These are phyloP conservation scores for Lactarius vividus DNA, from an alignment of 768 basidiomycete genomes.

Conservation along the genomic window DNA sequence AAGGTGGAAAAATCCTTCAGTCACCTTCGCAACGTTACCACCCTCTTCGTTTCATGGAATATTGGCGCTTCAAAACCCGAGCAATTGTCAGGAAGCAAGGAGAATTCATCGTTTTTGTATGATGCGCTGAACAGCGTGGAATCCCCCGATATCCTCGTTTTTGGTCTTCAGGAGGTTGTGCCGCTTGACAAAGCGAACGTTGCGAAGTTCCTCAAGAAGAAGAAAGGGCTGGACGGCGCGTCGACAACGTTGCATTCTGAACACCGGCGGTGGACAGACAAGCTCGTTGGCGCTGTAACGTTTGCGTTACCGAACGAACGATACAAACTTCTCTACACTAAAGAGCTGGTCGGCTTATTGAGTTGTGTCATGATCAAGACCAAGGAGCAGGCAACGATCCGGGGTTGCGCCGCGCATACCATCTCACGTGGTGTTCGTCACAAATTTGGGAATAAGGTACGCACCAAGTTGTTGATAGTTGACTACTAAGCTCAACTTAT, in stretches of 20 bases:
- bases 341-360: conserved; percentile 89
- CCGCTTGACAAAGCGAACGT: conserved; percentile 95
- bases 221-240: conserved; percentile 59
- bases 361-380: conserved; percentile 73
- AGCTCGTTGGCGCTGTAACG: conserved; percentile 67
- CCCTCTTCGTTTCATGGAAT: conserved; percentile 91
- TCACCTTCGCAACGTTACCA: conserved; percentile 69
- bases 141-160: conserved; percentile 82
- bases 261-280: conserved; percentile 89
- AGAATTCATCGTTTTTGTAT: conserved; percentile 81
- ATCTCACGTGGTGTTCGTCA: conserved; percentile 93
- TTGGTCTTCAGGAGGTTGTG: conserved; percentile 96
- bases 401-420: conserved; percentile 71
- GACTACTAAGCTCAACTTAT: neutral
- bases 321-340: conserved; percentile 79
- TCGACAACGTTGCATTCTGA: conserved; percentile 84
- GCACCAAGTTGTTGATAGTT: conserved; percentile 23
- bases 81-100: conserved; percentile 56
- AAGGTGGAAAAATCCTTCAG: conserved; percentile 77
- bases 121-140: conserved; percentile 71
- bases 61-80: conserved; percentile 86
- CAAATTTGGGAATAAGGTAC: conserved; percentile 91
- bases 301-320: conserved; percentile 65
- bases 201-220: conserved; percentile 79
- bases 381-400: conserved; percentile 54